Percentiles rank a stretch among this genome's conserved stretches.
phyloP scores from a whole-genome alignment of 306 rosid species.

The Quercus berberidifolia region DNA sequence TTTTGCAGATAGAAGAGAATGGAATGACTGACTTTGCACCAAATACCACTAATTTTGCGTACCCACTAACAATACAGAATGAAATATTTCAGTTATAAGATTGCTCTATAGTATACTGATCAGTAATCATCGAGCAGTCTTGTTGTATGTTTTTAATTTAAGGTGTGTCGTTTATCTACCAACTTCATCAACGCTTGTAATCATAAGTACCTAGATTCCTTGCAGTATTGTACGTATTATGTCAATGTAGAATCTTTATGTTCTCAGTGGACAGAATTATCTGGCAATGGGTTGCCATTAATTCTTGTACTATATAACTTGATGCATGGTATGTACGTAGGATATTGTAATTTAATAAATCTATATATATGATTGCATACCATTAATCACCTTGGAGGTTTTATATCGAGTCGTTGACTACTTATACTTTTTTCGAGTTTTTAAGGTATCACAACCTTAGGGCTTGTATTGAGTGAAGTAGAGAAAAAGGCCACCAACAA shows the following conservation, averaged over 20 bases:
- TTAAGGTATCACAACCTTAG: too few species aligned
- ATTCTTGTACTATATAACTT: not conserved
- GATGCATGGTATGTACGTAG: not conserved
- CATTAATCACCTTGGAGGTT: too few species aligned
- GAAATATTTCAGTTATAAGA: constrained; percentile 52
- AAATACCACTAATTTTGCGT: constrained; percentile 32
- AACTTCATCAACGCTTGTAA: not conserved
- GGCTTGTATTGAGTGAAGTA: too few species aligned
- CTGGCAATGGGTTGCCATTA: not conserved
- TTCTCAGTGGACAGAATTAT: not conserved
- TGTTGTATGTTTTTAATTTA: not conserved
- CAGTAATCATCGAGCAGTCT: not conserved
- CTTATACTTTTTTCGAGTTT: too few species aligned
- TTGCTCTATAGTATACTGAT: not conserved
- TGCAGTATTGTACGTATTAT: not conserved
- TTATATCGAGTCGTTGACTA: too few species aligned
- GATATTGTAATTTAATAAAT: not conserved
- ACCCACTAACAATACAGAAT: constrained; percentile 53
- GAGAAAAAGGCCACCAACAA: not conserved
- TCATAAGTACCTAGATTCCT: constrained; percentile 1
- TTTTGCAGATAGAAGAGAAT: constrained; percentile 59
- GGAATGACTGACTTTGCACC: constrained; percentile 34
- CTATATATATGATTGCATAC: too few species aligned
- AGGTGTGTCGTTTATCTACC: not conserved
- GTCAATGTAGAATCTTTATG: not conserved